Evolutionary conservation across 225 moss, liverwort and hornwort genomes (phyloP).

Genomic region (Takakia lepidozioides): DNA sequence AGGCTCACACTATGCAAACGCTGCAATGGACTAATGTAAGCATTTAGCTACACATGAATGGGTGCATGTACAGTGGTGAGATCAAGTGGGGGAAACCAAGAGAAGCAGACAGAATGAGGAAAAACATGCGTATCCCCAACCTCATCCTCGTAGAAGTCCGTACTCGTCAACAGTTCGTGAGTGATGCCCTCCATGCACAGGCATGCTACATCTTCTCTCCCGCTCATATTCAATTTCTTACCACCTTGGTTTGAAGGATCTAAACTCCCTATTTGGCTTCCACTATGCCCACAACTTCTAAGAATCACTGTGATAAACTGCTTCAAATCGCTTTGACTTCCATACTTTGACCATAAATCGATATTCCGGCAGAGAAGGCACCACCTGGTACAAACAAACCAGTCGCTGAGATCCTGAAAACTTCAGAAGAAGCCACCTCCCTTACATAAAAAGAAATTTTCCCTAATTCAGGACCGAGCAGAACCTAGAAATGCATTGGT

Average conservation of each 20-base stretch:
- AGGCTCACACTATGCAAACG: background rate
- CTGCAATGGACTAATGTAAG: background rate
- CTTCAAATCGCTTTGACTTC: slow-evolving; percentile 41
- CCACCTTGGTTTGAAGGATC: background rate
- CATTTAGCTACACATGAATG: too few species aligned
- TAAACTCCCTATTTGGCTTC: slow-evolving; percentile 3
- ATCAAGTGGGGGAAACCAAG: background rate
- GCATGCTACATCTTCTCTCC: background rate
- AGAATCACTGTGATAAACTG: slow-evolving; percentile 41
- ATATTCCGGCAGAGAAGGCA: slow-evolving; percentile 62
- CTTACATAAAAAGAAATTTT: background rate
- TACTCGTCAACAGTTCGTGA: slow-evolving; percentile 35
- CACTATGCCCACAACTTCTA: slow-evolving; percentile 19
- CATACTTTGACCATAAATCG: slow-evolving; percentile 77
- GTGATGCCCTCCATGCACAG: slow-evolving; percentile 31
- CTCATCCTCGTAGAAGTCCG: slow-evolving; percentile 78
- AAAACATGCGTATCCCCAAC: slow-evolving; percentile 16
- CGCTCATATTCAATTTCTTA: too few species aligned
- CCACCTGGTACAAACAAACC: slow-evolving; percentile 63
- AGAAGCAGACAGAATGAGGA: background rate
- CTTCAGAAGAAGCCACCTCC: background rate
- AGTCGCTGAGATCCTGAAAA: background rate
- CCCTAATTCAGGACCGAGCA: slow-evolving; percentile 1
- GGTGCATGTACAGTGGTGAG: too few species aligned
- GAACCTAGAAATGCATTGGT: background rate